Conservation (phyloP, 2,329 filamentous ascomycete genomes). For the Aspergillus sclerotialis region DNA sequence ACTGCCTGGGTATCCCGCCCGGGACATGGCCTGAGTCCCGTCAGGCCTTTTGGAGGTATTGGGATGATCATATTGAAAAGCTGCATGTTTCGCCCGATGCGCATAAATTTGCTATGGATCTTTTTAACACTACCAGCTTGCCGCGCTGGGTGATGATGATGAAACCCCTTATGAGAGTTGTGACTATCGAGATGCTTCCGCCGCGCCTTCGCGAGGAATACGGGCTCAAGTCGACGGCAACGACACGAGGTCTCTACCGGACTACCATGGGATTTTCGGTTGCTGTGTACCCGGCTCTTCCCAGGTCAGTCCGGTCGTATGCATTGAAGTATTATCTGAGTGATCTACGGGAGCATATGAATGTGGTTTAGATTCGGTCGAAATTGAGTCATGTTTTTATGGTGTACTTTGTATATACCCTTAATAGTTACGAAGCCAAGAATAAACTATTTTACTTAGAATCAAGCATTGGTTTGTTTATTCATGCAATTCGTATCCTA, state of each 20-base stretch:
- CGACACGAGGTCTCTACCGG: conserved; percentile 21
- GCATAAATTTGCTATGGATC: conserved; percentile 21
- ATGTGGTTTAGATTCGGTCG: conserved; percentile 14
- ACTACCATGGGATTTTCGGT: conserved; percentile 25
- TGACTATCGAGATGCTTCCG: conserved; percentile 29
- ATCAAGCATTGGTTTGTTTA: conserved; percentile 2
- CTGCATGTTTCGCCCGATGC: conserved; percentile 22
- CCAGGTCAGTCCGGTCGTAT: conserved; percentile 21
- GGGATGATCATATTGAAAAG: conserved; percentile 24
- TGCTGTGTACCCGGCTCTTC: conserved; percentile 27
- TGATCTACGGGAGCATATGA: conserved; percentile 20
- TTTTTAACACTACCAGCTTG: conserved; percentile 17
- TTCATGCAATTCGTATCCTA: conserved; percentile 4
- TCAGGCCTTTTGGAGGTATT: conserved; percentile 29
- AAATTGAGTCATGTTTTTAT: conserved; percentile 1
- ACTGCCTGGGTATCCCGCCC: conserved; percentile 19
- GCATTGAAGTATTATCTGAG: conserved; percentile 25
- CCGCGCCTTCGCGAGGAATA: conserved; percentile 26
- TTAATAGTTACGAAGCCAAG: no score
- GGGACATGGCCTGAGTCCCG: conserved; percentile 25
- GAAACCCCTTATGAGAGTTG: conserved; percentile 24
- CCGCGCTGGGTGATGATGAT: conserved; percentile 23
- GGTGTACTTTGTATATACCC: conserved; percentile 5
- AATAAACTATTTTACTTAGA: no score
- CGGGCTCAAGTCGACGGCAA: conserved; percentile 21